A percentile compares a stretch with the other conserved stretches of the same genome.
phyloP scores from a whole-genome alignment of 2,329 filamentous ascomycete species.

The Penicillium decumbens region DNA sequence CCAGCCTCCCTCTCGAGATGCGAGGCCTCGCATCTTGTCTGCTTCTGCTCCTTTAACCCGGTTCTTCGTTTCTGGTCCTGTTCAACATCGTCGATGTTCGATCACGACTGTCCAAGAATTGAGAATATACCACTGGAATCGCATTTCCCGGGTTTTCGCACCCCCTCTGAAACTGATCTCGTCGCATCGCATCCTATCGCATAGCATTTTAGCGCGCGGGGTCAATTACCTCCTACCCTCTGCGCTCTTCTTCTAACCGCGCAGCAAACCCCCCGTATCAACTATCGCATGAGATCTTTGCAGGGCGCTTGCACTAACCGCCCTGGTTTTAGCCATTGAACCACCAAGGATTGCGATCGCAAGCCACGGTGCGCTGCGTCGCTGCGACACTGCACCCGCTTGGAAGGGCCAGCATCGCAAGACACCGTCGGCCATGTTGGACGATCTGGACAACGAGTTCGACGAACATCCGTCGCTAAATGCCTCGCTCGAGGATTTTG shows the following conservation, averaged over 20 bases:
- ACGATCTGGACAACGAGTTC: conserved; percentile 48
- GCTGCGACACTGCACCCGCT: conserved; percentile 21
- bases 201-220: conserved; percentile 21
- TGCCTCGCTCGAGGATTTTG: conserved; percentile 60
- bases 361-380: conserved; percentile 16
- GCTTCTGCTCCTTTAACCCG: conserved; percentile 1
- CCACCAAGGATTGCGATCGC: conserved; percentile 7
- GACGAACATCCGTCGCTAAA: conserved; percentile 58
- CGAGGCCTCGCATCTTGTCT: conserved; percentile 10
- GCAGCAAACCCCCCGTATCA: conserved; percentile 3
- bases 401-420: conserved; percentile 23
- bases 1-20: conserved; percentile 25
- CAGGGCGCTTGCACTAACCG: conserved; percentile 19
- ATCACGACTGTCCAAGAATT: conserved; percentile 1
- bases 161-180: conserved; percentile 1
- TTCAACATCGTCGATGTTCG: conserved; percentile 5
- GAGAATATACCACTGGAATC: not conserved
- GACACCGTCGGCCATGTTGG: conserved; percentile 41
- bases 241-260: conserved; percentile 9
- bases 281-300: conserved; percentile 12
- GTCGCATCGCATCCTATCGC: conserved; percentile 15
- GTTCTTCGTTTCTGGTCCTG: conserved; percentile 1
- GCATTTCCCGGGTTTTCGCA: not conserved
- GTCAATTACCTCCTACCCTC: conserved; percentile 20
- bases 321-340: conserved; percentile 3